These are phyloP conservation scores for Penicillium manginii DNA, from an alignment of 495 filamentous ascomycete species.

Conservation along the genomic window DNA sequence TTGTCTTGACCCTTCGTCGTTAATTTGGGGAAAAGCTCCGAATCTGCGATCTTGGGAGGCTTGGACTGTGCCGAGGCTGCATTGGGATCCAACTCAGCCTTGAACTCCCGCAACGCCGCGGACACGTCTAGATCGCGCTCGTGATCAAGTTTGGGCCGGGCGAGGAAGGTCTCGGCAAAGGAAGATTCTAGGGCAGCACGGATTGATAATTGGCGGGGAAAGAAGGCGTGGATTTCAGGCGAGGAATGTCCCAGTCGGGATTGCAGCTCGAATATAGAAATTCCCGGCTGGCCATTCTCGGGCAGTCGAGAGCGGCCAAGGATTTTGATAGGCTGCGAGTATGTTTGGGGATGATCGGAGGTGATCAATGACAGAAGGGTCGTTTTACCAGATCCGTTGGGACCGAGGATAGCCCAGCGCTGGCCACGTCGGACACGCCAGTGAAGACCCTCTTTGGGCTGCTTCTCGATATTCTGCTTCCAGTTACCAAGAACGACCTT, in stretches of 20 bases:
- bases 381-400: conserved; percentile 84
- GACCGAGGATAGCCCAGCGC: conserved; percentile 88
- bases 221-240: conserved; percentile 91
- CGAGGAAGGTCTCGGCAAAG: conserved; percentile 84
- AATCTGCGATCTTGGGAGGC: conserved; percentile 12
- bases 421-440: conserved; percentile 85
- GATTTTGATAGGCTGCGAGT: conserved; percentile 81
- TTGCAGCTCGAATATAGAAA: conserved; percentile 92
- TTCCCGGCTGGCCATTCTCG: conserved; percentile 67
- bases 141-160: conserved; percentile 63
- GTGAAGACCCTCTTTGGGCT: conserved; percentile 62
- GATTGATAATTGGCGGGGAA: conserved; percentile 77
- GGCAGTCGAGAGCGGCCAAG: conserved; percentile 85
- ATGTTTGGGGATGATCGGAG: conserved; percentile 93
- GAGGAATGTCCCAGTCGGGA: conserved; percentile 87
- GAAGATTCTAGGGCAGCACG: conserved; percentile 78
- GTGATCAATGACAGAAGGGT: conserved; percentile 90
- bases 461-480: conserved; percentile 57
- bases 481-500: conserved; percentile 79
- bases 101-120: conserved; percentile 73
- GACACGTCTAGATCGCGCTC: conserved; percentile 60
- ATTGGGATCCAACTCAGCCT: conserved; percentile 67
- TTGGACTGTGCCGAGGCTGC: conserved; percentile 1
- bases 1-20: not conserved
- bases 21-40: conserved; percentile 22